These are phyloP conservation scores for Pestalotiopsis sp. DNA, from an alignment of 2,329 filamentous ascomycete genomes.

Conservation along the genomic window DNA sequence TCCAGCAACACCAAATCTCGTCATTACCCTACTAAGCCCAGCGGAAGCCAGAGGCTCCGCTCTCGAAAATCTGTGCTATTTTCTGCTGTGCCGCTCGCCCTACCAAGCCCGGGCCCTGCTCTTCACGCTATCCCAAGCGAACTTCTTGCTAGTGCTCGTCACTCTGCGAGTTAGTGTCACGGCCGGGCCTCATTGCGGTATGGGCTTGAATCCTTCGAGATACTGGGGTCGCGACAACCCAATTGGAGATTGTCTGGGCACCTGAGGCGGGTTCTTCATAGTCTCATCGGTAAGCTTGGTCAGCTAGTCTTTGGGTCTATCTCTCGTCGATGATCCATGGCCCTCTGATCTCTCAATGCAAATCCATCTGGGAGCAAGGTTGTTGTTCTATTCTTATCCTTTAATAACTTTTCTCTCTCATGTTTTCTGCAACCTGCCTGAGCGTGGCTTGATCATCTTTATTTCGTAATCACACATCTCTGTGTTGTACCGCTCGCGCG, in stretches of 20 bases:
- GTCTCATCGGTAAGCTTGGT: not conserved
- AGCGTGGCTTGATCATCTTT: not conserved
- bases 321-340: not conserved
- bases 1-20: not conserved
- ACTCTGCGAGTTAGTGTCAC: not conserved
- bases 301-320: not conserved
- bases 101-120: not conserved
- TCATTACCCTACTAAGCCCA: not conserved
- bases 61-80: not conserved
- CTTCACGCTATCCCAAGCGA: not conserved
- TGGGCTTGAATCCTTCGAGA: not conserved
- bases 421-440: not conserved
- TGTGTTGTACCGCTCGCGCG: not conserved
- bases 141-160: not conserved
- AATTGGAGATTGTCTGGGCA: not conserved
- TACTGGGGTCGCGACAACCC: not conserved
- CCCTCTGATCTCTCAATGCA: not conserved
- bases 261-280: not conserved
- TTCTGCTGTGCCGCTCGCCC: not conserved
- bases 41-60: not conserved
- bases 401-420: not conserved
- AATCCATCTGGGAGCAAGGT: not conserved
- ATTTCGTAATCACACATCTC: not conserved
- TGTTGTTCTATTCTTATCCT: not conserved
- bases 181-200: not conserved